Percentiles rank a stretch among this genome's conserved stretches.
Conservation (phyloP, 1,284 basidiomycete species). For the Tilletia setariae region DNA sequence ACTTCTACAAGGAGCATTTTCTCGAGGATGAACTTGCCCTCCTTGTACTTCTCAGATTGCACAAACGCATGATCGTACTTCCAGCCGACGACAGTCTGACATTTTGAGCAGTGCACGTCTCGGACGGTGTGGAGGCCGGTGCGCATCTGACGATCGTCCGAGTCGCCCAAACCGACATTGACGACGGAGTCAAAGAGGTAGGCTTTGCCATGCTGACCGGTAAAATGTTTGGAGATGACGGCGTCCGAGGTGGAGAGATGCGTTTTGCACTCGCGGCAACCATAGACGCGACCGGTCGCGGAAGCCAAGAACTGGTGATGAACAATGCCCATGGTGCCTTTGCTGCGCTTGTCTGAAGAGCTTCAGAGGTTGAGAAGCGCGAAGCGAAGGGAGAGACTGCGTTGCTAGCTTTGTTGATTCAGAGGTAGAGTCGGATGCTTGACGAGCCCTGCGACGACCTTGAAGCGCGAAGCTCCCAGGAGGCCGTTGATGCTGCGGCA, state of each 20-base stretch:
- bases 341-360: neutral
- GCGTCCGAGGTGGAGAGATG: conserved; percentile 88
- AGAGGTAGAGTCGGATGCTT: no score
- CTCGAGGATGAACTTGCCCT: conserved; percentile 96
- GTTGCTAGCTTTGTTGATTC: no score
- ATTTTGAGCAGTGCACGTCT: conserved; percentile 88
- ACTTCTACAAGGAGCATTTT: conserved; percentile 3
- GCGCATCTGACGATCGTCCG: conserved; percentile 89
- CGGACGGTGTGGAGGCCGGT: conserved; percentile 94
- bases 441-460: no score
- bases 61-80: conserved; percentile 96
- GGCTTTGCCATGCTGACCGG: conserved; percentile 87
- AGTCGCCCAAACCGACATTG: conserved; percentile 80
- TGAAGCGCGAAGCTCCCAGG: no score
- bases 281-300: conserved; percentile 71
- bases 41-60: conserved; percentile 88
- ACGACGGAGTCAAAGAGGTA: conserved; percentile 89
- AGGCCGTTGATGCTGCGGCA: no score
- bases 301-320: conserved; percentile 84
- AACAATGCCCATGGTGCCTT: conserved; percentile 71
- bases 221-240: conserved; percentile 64
- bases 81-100: conserved; percentile 82
- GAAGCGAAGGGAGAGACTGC: neutral
- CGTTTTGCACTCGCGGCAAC: conserved; percentile 83
- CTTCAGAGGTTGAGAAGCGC: neutral